A percentile compares a stretch with the other conserved stretches of the same genome.
phyloP scores from a whole-genome alignment of 805 yeast genomes.

The Yamadazyma laniorum region DNA sequence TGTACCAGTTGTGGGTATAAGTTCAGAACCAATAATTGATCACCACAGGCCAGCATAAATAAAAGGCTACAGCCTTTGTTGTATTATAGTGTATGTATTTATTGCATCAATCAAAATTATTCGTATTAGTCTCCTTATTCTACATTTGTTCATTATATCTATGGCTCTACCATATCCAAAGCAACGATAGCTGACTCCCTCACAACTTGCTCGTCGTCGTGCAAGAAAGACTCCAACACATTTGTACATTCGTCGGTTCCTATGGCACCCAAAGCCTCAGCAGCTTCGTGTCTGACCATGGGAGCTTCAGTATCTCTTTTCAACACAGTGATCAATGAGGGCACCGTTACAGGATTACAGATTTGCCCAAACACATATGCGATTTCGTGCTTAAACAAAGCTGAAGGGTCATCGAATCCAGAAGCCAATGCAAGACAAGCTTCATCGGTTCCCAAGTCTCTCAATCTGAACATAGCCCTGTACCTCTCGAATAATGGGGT shows the following conservation, averaged over 20 bases:
- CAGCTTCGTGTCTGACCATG: constrained; percentile 99
- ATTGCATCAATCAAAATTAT: constrained; percentile 2
- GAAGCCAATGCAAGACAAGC: constrained; percentile 89
- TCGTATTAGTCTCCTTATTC: constrained; percentile 1
- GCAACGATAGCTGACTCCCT: constrained; percentile 97
- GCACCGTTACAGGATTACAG: constrained; percentile 89
- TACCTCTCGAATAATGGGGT: constrained; percentile 88
- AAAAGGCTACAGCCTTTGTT: background rate
- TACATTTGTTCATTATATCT: background rate
- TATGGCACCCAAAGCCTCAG: constrained; percentile 96
- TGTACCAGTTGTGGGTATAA: constrained; percentile 91
- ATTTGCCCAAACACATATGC: constrained; percentile 98
- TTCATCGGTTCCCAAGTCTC: constrained; percentile 92
- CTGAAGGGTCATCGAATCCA: constrained; percentile 88
- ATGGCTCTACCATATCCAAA: constrained; percentile 66
- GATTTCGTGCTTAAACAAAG: constrained; percentile 94
- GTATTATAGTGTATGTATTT: constrained; percentile 8
- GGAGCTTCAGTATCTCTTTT: constrained; percentile 81
- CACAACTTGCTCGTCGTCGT: constrained; percentile 85
- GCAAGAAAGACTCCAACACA: constrained; percentile 71
- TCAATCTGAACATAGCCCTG: constrained; percentile 96
- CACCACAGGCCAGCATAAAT: constrained; percentile 1
- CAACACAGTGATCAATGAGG: constrained; percentile 79
- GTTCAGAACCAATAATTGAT: constrained; percentile 88
- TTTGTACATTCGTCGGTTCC: constrained; percentile 96